A percentile compares a stretch with the other conserved stretches of the same genome.
phyloP scores from a whole-genome alignment of 2,329 filamentous ascomycete genomes.

The Aspergillus novofumigatus region DNA sequence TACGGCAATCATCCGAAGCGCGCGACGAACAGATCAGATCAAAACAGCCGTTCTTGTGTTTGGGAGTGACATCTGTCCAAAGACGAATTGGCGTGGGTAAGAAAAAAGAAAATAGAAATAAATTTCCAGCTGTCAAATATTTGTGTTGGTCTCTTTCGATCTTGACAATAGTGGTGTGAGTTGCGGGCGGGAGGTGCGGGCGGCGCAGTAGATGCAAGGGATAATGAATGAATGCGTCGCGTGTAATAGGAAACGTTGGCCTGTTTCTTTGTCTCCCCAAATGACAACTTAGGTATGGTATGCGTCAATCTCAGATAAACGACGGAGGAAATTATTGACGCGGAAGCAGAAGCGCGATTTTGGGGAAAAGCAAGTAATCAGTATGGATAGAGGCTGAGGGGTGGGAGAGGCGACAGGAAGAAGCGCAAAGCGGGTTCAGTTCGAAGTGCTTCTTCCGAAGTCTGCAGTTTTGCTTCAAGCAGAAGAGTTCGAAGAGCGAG shows the following conservation, averaged over 20 bases:
- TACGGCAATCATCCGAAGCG: constrained; percentile 18
- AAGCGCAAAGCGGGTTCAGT: constrained; percentile 14
- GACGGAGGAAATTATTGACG: neutral
- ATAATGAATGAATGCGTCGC: constrained; percentile 25
- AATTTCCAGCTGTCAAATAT: constrained; percentile 13
- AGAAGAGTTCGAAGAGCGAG: constrained; percentile 13
- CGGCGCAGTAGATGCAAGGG: constrained; percentile 28
- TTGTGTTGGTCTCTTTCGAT: constrained; percentile 4
- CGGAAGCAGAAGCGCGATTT: neutral
- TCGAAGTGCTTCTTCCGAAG: constrained; percentile 12
- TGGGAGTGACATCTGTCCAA: constrained; percentile 17
- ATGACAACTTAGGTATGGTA: neutral
- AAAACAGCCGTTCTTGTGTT: constrained; percentile 16
- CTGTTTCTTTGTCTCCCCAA: constrained; percentile 1
- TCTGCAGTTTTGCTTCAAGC: neutral
- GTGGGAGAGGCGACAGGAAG: constrained; percentile 6
- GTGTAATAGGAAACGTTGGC: constrained; percentile 23
- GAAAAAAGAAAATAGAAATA: constrained; percentile 6
- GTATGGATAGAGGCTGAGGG: neutral
- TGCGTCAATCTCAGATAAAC: neutral
- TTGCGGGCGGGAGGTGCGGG: constrained; percentile 19
- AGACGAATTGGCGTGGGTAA: constrained; percentile 1
- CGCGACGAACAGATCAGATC: constrained; percentile 28
- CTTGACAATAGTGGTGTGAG: constrained; percentile 17
- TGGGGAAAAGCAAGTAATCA: neutral